Percentiles rank a stretch among this genome's conserved stretches.
phyloP scores from a whole-genome alignment of 2,329 filamentous ascomycete species.

The Colletotrichum nymphaeae region DNA sequence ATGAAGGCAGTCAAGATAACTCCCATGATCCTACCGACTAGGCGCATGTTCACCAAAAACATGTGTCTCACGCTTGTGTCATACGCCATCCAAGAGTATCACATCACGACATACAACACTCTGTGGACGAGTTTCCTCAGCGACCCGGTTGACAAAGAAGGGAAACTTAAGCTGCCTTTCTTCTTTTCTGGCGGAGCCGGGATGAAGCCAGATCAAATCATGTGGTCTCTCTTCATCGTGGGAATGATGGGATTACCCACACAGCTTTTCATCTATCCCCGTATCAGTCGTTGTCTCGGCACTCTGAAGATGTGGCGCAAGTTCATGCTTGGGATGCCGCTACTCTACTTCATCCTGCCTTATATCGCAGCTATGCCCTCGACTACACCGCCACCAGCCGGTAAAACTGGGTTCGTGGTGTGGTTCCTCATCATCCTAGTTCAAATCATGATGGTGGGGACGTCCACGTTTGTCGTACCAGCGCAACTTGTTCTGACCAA shows the following conservation, averaged over 20 bases:
- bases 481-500: conserved; percentile 22
- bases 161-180: background rate
- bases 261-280: background rate
- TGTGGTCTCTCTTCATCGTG: background rate
- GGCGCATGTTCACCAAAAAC: background rate
- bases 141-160: background rate
- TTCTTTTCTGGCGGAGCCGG: background rate
- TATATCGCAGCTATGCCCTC: conserved; percentile 23
- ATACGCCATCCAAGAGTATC: background rate
- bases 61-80: background rate
- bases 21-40: background rate
- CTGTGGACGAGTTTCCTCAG: background rate
- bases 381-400: background rate
- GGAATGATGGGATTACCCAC: background rate
- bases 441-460: conserved; percentile 17
- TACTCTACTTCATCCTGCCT: conserved; percentile 9
- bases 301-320: conserved; percentile 17
- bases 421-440: conserved; percentile 20
- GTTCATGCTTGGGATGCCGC: conserved; percentile 12
- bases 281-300: conserved; percentile 9
- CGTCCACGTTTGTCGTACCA: conserved; percentile 24
- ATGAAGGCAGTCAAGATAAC: background rate
- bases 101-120: background rate
- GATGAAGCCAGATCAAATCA: background rate
- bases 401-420: conserved; percentile 6